Conservation (phyloP, 495 filamentous ascomycete genomes). For the Acidomyces sp. region DNA sequence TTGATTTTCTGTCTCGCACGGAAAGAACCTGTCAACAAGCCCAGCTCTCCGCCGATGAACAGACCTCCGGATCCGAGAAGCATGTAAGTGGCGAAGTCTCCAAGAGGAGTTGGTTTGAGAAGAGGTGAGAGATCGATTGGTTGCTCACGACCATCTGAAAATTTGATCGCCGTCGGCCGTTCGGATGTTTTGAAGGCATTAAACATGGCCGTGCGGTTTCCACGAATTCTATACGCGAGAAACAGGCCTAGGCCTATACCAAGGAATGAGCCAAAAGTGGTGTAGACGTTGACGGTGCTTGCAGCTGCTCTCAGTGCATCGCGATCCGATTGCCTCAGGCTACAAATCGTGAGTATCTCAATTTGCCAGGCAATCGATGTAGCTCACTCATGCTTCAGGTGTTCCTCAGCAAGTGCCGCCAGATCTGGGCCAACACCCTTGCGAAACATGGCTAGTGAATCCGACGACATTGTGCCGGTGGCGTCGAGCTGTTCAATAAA, state of each 20-base stretch:
- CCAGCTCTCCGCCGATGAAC: constrained; percentile 52
- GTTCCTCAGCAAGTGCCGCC: constrained; percentile 45
- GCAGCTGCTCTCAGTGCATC: constrained; percentile 43
- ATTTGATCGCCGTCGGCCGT: constrained; percentile 48
- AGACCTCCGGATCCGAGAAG: constrained; percentile 49
- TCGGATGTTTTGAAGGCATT: constrained; percentile 44
- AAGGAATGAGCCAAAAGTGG: constrained; percentile 44
- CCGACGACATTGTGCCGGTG: constrained; percentile 29
- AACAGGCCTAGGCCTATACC: constrained; percentile 47
- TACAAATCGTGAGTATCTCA: constrained; percentile 19
- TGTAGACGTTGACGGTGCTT: constrained; percentile 37
- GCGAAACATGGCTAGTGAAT: constrained; percentile 45
- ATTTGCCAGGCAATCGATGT: background rate
- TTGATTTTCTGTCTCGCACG: constrained; percentile 39
- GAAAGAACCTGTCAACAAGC: constrained; percentile 42
- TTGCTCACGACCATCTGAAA: constrained; percentile 47
- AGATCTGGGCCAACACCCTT: constrained; percentile 41
- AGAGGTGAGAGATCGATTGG: constrained; percentile 44
- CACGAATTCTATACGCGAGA: constrained; percentile 43
- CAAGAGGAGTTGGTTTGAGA: constrained; percentile 42
- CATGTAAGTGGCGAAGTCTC: constrained; percentile 50
- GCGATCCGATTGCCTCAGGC: constrained; percentile 44
- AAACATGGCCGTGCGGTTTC: constrained; percentile 42
- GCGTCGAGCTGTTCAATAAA: too few relatives aligned
- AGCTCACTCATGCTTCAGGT: constrained; percentile 43